A percentile compares a stretch with the other conserved stretches of the same genome.
Evolutionary conservation across 129 eudicot species (phyloP).

Genomic region (Saposhnikovia divaricata): DNA sequence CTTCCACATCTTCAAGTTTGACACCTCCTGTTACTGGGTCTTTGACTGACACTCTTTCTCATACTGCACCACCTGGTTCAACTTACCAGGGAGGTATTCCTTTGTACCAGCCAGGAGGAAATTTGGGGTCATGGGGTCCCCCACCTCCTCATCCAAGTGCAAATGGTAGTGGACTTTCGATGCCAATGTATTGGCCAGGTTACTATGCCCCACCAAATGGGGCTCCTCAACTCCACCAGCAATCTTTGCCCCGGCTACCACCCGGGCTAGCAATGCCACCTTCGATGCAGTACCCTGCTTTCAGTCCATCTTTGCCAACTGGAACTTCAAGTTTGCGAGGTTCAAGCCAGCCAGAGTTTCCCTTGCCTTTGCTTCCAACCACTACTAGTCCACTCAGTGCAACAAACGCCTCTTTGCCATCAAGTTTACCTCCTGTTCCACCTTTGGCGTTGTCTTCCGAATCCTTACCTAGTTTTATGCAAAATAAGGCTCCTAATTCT

Average conservation of each 20-base stretch:
- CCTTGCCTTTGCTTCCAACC: conserved; percentile 26
- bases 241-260: conserved; percentile 54
- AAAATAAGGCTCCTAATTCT: conserved; percentile 35
- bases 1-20: conserved; percentile 48
- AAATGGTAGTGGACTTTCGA: conserved; percentile 50
- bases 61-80: conserved; percentile 53
- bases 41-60: conserved; percentile 33
- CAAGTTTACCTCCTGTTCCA: conserved; percentile 45
- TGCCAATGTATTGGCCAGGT: conserved; percentile 96
- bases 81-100: conserved; percentile 61
- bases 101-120: conserved; percentile 75
- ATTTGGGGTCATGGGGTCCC: conserved; percentile 69
- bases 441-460: conserved; percentile 27
- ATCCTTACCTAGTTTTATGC: conserved; percentile 28
- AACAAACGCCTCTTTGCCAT: conserved; percentile 36
- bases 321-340: conserved; percentile 36
- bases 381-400: conserved; percentile 28
- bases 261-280: conserved; percentile 52
- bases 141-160: conserved; percentile 47
- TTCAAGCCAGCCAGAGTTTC: conserved; percentile 44
- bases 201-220: conserved; percentile 62
- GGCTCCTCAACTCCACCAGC: conserved; percentile 70
- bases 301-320: conserved; percentile 40
- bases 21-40: conserved; percentile 43
- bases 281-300: conserved; percentile 57